These are phyloP conservation scores for Neurospora sp. DNA, from an alignment of 495 filamentous ascomycete species.

Conservation along the genomic window DNA sequence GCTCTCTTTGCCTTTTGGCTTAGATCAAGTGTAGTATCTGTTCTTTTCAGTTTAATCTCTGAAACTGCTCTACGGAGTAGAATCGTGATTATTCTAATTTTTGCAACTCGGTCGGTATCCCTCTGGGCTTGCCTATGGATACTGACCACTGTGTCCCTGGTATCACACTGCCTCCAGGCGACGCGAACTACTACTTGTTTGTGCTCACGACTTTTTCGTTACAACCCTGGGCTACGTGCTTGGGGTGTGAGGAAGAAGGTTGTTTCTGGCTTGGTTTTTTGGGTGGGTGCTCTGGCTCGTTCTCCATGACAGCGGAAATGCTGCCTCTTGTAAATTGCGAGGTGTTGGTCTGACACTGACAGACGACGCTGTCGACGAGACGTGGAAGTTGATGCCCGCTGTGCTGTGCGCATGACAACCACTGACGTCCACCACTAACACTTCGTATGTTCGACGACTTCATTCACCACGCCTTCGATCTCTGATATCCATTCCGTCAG, in stretches of 20 bases:
- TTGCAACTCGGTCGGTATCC: slow-evolving; percentile 41
- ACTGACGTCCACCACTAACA: neutral
- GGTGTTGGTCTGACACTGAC: neutral
- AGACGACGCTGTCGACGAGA: neutral
- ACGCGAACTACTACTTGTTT: slow-evolving; percentile 13
- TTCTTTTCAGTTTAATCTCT: slow-evolving; percentile 92
- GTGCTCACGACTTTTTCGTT: slow-evolving; percentile 16
- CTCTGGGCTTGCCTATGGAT: slow-evolving; percentile 38
- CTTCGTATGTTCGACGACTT: neutral
- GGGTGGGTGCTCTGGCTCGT: neutral
- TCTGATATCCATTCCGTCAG: neutral
- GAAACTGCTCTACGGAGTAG: slow-evolving; percentile 51
- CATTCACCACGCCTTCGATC: neutral
- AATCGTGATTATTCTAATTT: slow-evolving; percentile 78
- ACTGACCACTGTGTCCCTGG: slow-evolving; percentile 21
- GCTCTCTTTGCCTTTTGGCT: slow-evolving; percentile 57
- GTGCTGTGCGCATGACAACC: neutral
- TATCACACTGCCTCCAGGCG: slow-evolving; percentile 25
- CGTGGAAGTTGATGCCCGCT: neutral
- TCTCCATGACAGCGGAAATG: neutral
- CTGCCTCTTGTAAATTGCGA: neutral
- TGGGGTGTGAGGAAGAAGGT: slow-evolving; percentile 20
- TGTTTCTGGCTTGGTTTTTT: neutral
- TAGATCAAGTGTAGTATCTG: slow-evolving; percentile 99
- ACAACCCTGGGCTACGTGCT: slow-evolving; percentile 13